A percentile compares a stretch with the other conserved stretches of the same genome.
These are phyloP conservation scores for Rosa persica DNA, from an alignment of 306 rosid species.

Conservation along the genomic window DNA sequence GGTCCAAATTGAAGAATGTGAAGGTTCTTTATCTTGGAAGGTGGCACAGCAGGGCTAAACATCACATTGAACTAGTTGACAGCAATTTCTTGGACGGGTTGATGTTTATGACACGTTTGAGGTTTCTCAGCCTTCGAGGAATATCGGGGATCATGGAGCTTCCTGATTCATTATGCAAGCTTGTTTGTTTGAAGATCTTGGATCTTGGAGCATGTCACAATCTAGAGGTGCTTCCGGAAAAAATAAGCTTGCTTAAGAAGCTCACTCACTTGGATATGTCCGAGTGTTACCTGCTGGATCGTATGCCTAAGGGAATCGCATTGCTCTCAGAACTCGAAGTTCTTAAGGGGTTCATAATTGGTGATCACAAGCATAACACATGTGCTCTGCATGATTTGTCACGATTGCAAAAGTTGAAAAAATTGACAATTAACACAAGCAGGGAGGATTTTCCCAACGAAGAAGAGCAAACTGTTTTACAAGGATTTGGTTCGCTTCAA, in stretches of 20 bases:
- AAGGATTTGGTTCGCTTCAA: conserved; percentile 7
- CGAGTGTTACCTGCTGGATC: conserved; percentile 32
- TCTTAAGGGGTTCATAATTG: conserved; percentile 28
- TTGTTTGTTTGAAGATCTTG: conserved; percentile 14
- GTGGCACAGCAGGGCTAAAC: conserved; percentile 27
- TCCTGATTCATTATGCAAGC: conserved; percentile 23
- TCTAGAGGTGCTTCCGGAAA: conserved; percentile 30
- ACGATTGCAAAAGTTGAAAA: conserved; percentile 24
- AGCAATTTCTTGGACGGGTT: conserved; percentile 18
- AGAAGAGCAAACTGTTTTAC: conserved; percentile 9
- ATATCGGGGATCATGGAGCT: conserved; percentile 27
- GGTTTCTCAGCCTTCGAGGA: conserved; percentile 35
- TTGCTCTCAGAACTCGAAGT: conserved; percentile 24
- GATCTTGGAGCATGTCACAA: conserved; percentile 37
- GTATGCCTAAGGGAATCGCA: conserved; percentile 24
- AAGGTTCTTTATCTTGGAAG: conserved; percentile 37
- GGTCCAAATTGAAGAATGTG: conserved; percentile 27
- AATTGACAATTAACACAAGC: conserved; percentile 30
- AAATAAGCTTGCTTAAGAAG: conserved; percentile 10
- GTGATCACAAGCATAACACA: background rate
- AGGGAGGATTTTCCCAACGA: conserved; percentile 22
- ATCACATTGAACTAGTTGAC: conserved; percentile 27
- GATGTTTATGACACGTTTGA: conserved; percentile 18
- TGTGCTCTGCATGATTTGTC: conserved; percentile 22
- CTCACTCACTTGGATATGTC: conserved; percentile 41